Base-by-base conservation (phyloP, 768 basidiomycete genomes). In the Arthromyces matolae region DNA sequence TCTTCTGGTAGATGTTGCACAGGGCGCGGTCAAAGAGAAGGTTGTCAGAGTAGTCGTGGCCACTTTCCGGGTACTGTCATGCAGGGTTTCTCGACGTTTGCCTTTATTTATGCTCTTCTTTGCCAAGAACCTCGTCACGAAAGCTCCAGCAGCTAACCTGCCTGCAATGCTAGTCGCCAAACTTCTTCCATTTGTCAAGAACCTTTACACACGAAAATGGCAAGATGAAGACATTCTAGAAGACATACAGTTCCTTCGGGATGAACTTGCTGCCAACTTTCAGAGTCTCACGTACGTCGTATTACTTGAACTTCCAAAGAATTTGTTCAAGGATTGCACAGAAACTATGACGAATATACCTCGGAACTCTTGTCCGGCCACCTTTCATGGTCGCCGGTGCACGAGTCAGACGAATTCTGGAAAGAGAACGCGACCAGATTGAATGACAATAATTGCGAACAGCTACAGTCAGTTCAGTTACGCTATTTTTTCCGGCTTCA, bases 391-490 rank as follows among this genome's bases (percentile, higher is more conserved):
- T 84, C 90, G 4, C 94, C 95, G 10, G 89, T 92, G 8, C 96
- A 99, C 60, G 90, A 93, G 61, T 94, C 90, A 2, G 95, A 97
- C 51, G 83, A 92, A 28, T 99, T 99, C 71, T 99, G 96, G 96
- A 90, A 88, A 61, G 93, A 94, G 71, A 97, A 98, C 61, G 93
- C 89, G 4, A 69, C 73, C 6, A 91, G 82, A 61, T 68, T 98
- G 34, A 90, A 93, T 54, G 93, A 97, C 52, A 81, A 79, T 45
- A 86, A 92, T 60, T 77, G 84, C 54, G 81, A 86, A 58, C 86
- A 90, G 50, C 75, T 98, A 49, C 93, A 87, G 95, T 93, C 51
- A 39, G 71, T 54, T 44, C 52, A 24, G 13, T 34, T 13, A 16
- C 20, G 18, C 31, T 2, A 16, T n/a, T n/a, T 23, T 27, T 19